Percentiles rank a stretch among this genome's conserved stretches.
phyloP scores from a whole-genome alignment of 2,329 filamentous ascomycete genomes.

The Hypoxylon sp. region DNA sequence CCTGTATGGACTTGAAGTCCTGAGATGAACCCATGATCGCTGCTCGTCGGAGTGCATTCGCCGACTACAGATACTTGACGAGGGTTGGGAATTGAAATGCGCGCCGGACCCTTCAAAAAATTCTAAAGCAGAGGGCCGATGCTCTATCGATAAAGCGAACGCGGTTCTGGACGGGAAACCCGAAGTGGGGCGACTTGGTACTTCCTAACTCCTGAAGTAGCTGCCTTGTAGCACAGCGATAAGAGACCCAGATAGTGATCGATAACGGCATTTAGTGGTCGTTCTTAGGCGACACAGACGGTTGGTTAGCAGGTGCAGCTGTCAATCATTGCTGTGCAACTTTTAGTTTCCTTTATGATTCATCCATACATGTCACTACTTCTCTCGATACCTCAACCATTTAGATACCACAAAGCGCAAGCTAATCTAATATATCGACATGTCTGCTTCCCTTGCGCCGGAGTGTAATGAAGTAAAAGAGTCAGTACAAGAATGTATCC shows the following conservation, averaged over 20 bases:
- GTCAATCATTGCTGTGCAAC: constrained; percentile 15
- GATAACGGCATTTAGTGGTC: constrained; percentile 27
- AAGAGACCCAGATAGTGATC: constrained; percentile 35
- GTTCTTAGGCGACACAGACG: neutral
- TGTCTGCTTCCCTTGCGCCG: constrained; percentile 95
- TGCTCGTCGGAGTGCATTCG: constrained; percentile 15
- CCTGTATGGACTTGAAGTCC: constrained; percentile 84
- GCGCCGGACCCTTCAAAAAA: constrained; percentile 30
- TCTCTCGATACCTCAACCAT: neutral
- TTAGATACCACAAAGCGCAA: constrained; percentile 13
- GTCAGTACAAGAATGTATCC: constrained; percentile 66
- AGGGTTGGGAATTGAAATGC: constrained; percentile 25
- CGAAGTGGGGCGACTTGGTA: neutral
- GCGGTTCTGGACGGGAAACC: neutral
- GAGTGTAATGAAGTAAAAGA: constrained; percentile 98
- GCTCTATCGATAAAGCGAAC: constrained; percentile 24
- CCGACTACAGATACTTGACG: constrained; percentile 16
- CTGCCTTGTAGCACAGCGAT: neutral
- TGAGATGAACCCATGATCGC: constrained; percentile 71
- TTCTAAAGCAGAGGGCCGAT: constrained; percentile 17
- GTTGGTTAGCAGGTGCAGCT: neutral
- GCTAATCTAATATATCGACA: constrained; percentile 57
- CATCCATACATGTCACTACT: neutral
- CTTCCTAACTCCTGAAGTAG: neutral
- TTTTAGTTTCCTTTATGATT: neutral